Base-by-base conservation (phyloP, 78 protist genomes). In the Salpingoeca rosetta region DNA sequence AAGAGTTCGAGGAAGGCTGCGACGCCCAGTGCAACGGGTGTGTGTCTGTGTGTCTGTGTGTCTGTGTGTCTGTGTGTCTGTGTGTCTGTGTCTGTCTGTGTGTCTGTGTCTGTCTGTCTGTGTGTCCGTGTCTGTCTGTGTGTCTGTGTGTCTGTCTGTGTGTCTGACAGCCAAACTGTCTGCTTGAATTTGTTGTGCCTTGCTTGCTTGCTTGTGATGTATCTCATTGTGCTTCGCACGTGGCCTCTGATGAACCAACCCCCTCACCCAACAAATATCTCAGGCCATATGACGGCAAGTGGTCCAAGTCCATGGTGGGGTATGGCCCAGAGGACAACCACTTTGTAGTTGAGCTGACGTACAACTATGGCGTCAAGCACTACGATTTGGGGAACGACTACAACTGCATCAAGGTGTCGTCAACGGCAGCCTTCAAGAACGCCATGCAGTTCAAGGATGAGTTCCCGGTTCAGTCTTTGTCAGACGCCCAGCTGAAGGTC, bases 301-400 rank as follows among this genome's bases (percentile, higher is more conserved):
- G 65, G 65, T 51, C 65, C 65, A 51, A 51, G 65, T 22, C 65
- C 65, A 51, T 51, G 65, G 65, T 72, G 3, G 83, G 83, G 42
- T 80, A 43, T 43, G 83, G 83, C 37, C 35, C 31, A 10, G 83
- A 80, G 22, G 45, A 39, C 57, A 2, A 80, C 57, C 83, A 80
- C 65, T 80, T 80, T 80, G 83, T 80, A 1, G 40, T 80, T 10
- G 83, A 80, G 83, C 83, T 80, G 44, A 80, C 83, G 1, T 80
- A 43, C 83, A 80, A 80, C 83, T 80, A 80, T 57, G 41, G 43
- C 75, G 43, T 80, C 65, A 39, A 27, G 37, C 3, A 3, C 1
- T 80, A 80, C 65, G 22, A 80, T 26, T 36, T 3, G 11, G 83
- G 83, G 57, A 80, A 80, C 83, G 83, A 80, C 57, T 43, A 42